These are phyloP conservation scores for Citeromyces nyonsensis DNA, from an alignment of 805 yeast species.

Conservation along the genomic window DNA sequence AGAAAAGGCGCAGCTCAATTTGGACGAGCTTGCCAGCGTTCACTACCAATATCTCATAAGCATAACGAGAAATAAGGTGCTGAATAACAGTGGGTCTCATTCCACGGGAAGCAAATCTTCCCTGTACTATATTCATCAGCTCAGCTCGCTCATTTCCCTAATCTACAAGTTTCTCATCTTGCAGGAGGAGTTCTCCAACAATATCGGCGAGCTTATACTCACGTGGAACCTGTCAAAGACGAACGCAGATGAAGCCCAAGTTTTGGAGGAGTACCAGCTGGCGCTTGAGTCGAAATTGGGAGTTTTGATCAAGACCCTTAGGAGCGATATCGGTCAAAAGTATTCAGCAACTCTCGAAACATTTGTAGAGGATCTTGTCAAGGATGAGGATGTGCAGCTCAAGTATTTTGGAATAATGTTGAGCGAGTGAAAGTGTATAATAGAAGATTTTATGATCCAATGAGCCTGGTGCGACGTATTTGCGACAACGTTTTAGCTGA, in stretches of 20 bases:
- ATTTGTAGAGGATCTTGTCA: constrained; percentile 35
- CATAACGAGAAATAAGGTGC: constrained; percentile 19
- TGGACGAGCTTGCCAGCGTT: constrained; percentile 29
- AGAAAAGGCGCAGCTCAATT: constrained; percentile 12
- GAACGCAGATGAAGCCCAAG: constrained; percentile 9
- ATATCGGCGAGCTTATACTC: constrained; percentile 16
- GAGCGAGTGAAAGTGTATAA: not conserved
- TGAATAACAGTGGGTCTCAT: constrained; percentile 10
- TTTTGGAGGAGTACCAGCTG: constrained; percentile 6
- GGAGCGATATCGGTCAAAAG: constrained; percentile 19
- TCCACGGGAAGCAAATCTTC: constrained; percentile 20
- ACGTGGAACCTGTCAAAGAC: constrained; percentile 5
- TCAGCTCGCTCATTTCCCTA: constrained; percentile 18
- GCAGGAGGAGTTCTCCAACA: constrained; percentile 19
- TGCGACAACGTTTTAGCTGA: no score
- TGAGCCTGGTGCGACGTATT: no score
- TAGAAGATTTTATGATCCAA: not conserved
- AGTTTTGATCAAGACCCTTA: constrained; percentile 22
- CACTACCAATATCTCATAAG: constrained; percentile 18
- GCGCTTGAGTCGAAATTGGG: constrained; percentile 11
- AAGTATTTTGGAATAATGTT: constrained; percentile 24
- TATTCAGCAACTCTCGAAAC: constrained; percentile 24
- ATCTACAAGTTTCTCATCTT: constrained; percentile 21
- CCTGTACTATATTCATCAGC: constrained; percentile 22
- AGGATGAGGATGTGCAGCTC: constrained; percentile 32